Base-by-base conservation (phyloP, 139 green algal genomes). In the Chlamydomonas sp. region DNA sequence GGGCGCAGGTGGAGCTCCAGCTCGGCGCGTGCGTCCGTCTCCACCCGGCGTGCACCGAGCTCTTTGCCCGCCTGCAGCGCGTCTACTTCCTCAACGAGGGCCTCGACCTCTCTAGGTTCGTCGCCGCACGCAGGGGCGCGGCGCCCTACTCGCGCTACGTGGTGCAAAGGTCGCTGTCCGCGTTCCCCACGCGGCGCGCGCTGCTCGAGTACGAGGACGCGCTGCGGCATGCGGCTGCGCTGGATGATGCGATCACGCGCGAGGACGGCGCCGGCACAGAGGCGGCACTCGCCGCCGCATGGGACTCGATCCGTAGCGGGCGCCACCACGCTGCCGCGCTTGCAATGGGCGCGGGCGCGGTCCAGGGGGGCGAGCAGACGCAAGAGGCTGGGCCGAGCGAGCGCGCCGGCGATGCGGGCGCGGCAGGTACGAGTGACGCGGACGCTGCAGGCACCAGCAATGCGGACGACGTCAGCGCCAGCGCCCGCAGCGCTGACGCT, bases 21-120 rank as follows among this genome's bases (percentile, higher is more conserved):
- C n/a, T n/a, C n/a, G n/a, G n/a, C n/a, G n/a, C n/a, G n/a, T n/a
- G n/a, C n/a, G n/a, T n/a, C n/a, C n/a, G n/a, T n/a, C n/a, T n/a
- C n/a, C n/a, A n/a, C n/a, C n/a, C n/a, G n/a, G n/a, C n/a, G n/a
- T n/a, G n/a, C n/a, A n/a, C n/a, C n/a, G n/a, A n/a, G n/a, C 69
- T 80, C 37, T 54, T 89, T 49, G 37, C 3, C 22, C 80, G 83
- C 29, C 8, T 92, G 68, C 83, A 90, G 79, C 83, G 85, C 26
- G 66, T 94, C 5, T 96, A 89, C 79, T 96, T 95, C 61, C 64
- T 93, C 28, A 76, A 83, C 20, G 84, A 92, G 47, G 79, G 65
- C 1, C 83, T 87, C n/a, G 75, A 79, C 71, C 71, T 95, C 54
- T 76, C 77, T 20, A 85, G 83, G 60, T 95, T 91, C 47, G 37